Percentiles rank a stretch among this genome's conserved stretches.
phyloP scores from a whole-genome alignment of 2,329 filamentous ascomycete species.

The Dothideomycetes sp. region DNA sequence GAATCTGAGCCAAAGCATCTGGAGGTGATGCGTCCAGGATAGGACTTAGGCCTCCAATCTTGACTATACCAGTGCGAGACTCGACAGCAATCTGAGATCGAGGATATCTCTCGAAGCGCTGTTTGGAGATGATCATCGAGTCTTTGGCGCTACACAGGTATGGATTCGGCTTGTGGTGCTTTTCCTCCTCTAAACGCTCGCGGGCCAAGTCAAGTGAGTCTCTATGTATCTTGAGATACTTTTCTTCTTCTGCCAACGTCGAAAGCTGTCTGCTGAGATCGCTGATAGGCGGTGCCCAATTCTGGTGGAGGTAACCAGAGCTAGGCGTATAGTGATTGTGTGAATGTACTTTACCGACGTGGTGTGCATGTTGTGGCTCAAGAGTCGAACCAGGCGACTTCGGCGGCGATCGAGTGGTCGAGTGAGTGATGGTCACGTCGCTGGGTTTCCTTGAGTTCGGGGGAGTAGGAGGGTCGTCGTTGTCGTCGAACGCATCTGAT shows the following conservation, averaged over 20 bases:
- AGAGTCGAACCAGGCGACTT: conserved; percentile 2
- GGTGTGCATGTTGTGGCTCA: no score
- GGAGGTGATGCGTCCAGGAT: conserved; percentile 21
- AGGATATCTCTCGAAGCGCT: conserved; percentile 15
- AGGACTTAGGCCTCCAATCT: conserved; percentile 16
- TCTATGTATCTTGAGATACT: conserved; percentile 15
- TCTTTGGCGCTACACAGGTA: conserved; percentile 15
- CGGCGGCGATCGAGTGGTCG: no score
- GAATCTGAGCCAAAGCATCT: conserved; percentile 2
- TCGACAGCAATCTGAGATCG: conserved; percentile 2
- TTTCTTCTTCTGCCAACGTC: conserved; percentile 13
- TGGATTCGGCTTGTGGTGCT: conserved; percentile 11
- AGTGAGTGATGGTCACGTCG: conserved; percentile 13
- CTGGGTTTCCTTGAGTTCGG: conserved; percentile 16
- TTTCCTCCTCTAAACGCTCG: conserved; percentile 11
- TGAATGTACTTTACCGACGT: background rate
- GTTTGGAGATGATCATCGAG: conserved; percentile 18
- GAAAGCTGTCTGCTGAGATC: conserved; percentile 10
- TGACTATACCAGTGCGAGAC: conserved; percentile 7
- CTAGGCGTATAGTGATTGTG: background rate
- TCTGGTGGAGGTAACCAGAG: conserved; percentile 1
- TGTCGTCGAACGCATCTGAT: conserved; percentile 7
- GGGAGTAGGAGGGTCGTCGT: conserved; percentile 13
- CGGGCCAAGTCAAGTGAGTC: conserved; percentile 20
- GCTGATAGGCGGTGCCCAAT: background rate